phyloP scores from a whole-genome alignment of 306 rosid genomes.

The Pyrus bretschneideri region DNA sequence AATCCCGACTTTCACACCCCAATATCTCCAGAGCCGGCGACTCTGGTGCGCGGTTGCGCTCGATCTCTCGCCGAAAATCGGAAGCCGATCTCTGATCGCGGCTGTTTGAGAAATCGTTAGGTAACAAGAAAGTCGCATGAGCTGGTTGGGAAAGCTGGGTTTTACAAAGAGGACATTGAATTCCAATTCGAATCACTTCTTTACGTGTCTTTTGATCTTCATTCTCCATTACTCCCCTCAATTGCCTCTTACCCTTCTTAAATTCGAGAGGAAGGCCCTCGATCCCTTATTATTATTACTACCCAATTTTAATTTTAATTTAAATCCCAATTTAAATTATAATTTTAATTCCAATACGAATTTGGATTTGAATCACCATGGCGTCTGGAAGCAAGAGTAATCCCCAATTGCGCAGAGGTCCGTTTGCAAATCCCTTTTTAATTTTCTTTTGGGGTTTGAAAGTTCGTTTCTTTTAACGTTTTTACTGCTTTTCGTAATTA shows the following conservation, averaged over 20 bases:
- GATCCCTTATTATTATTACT: conserved; percentile 28
- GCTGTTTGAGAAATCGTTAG: conserved; percentile 2
- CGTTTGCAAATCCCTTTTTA: not conserved
- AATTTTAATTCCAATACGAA: conserved; percentile 7
- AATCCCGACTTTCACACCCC: not conserved
- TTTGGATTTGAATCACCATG: conserved; percentile 39
- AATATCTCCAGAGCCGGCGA: not conserved
- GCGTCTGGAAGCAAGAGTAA: conserved; percentile 60
- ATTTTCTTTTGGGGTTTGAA: not conserved
- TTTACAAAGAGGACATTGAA: conserved; percentile 38
- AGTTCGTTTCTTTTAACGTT: not conserved
- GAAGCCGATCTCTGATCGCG: not conserved
- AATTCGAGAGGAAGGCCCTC: conserved; percentile 33
- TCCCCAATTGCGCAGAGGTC: conserved; percentile 81
- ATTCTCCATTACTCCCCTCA: conserved; percentile 79
- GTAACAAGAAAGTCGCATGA: conserved; percentile 66
- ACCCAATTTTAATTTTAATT: not conserved
- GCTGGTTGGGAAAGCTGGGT: conserved; percentile 88
- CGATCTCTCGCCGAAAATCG: not conserved
- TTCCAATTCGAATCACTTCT: conserved; percentile 67
- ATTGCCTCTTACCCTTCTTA: conserved; percentile 35
- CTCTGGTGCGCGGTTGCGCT: not conserved
- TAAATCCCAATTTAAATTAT: conserved; percentile 9
- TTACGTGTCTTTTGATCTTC: conserved; percentile 72
- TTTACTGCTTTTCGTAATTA: not conserved